Evolutionary conservation across 306 rosid species (phyloP), one percentile per base, ranked within the genome.

Genomic region (Quercus berberidifolia): DNA sequence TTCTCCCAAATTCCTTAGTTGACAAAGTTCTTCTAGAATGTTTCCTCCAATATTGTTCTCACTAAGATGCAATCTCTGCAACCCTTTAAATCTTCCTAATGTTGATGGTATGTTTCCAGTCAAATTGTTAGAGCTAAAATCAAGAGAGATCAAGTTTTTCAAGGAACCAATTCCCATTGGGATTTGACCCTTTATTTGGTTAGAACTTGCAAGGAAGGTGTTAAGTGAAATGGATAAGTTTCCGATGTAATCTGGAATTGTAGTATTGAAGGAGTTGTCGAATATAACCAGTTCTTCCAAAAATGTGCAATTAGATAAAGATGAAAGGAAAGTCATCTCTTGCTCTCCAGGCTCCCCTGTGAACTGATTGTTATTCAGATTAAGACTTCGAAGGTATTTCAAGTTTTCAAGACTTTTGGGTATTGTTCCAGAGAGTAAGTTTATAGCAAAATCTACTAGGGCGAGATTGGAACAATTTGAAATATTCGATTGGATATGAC

Each of bases 171-270:
- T 31, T 31, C 1, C 1, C 35, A 31, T 31, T 31, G 6, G 35
- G 1, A 31, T 31, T 31, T 4, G 35, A 31, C 35, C 35, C 5
- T 31, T 4, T 31, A 31, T 31, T 31, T 31, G 35, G 35, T 4
- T 4, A 4, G 0, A 0, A 31, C 35, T 4, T 4, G 8, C 30
- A 28, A 3, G 0, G 4, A 28, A 3, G 30, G 4, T 5, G 0
- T 43, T 9, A 9, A 43, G 13, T 2, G 51, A 43, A 43, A 43
- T 10, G 3, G 52, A 0, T 10, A 46, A 43, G 11, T 67, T 31
- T 17, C 52, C 4, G 4, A 46, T 46, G 52, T 2, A 10, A 46
- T 46, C 4, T 11, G 15, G 12, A 11, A 46, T 46, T 9, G 15
- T 2, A 46, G 4, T 23, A 21, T 21, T 11, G 3, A 59, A 59